Evolutionary conservation across 352 stramenopile species (phyloP).

Genomic region (Halophytophthora polymorphica): DNA sequence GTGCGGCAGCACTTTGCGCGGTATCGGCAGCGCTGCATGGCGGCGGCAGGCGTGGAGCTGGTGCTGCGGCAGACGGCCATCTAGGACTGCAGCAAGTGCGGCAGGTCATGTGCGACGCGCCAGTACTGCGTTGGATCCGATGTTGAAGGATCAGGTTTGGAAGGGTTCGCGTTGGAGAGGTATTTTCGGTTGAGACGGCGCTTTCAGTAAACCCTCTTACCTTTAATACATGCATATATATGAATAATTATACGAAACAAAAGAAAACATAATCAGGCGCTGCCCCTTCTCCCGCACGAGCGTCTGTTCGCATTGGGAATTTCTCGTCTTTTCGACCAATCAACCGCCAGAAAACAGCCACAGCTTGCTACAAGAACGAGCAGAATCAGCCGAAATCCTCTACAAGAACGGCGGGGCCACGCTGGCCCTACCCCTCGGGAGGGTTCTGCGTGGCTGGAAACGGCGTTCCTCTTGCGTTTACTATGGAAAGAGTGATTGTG

Average conservation of each 20-base stretch:
- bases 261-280: background rate
- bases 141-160: too few relatives aligned
- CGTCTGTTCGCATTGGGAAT: background rate
- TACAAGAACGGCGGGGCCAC: constrained; percentile 7
- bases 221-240: too few relatives aligned
- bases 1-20: constrained; percentile 39
- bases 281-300: background rate
- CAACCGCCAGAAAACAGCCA: background rate
- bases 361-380: constrained; percentile 13
- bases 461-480: background rate
- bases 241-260: too few relatives aligned
- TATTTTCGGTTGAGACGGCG: background rate
- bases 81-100: constrained; percentile 2
- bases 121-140: too few relatives aligned
- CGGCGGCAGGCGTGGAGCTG: constrained; percentile 13
- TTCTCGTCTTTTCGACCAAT: constrained; percentile 2
- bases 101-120: too few relatives aligned
- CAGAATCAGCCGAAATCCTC: too few relatives aligned
- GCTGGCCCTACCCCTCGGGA: background rate
- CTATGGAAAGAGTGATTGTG: background rate
- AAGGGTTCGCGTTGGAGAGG: background rate
- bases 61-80: constrained; percentile 16
- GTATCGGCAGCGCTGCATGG: constrained; percentile 26
- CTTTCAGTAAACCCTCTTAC: too few relatives aligned
- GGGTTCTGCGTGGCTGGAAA: constrained; percentile 7